Conservation (phyloP, 768 basidiomycete genomes). For the Suillus spraguei region DNA sequence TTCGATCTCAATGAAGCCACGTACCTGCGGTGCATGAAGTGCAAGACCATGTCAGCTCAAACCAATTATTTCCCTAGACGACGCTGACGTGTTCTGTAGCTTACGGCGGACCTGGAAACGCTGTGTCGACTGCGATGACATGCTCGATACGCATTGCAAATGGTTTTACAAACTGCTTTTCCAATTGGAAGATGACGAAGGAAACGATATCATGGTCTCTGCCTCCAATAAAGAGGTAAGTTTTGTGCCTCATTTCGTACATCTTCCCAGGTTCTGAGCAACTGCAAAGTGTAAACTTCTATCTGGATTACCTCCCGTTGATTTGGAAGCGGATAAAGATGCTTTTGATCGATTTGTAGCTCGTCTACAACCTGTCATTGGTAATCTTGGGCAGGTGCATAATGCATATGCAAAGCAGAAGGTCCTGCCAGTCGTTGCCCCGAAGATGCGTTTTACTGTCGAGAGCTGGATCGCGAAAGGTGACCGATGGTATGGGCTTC, state of each 20-base stretch:
- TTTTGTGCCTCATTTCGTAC: not conserved
- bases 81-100: slow-evolving; percentile 33
- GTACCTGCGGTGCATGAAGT: slow-evolving; percentile 52
- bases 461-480: slow-evolving; percentile 31
- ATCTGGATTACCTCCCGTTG: slow-evolving; percentile 29
- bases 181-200: slow-evolving; percentile 52
- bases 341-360: slow-evolving; percentile 40
- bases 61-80: not conserved
- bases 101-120: slow-evolving; percentile 42
- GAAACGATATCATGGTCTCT: slow-evolving; percentile 44
- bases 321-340: slow-evolving; percentile 43
- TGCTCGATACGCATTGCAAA: slow-evolving; percentile 50
- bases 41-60: slow-evolving; percentile 48
- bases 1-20: slow-evolving; percentile 49
- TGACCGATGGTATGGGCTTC: slow-evolving; percentile 26
- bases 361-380: slow-evolving; percentile 48
- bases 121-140: slow-evolving; percentile 57
- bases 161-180: slow-evolving; percentile 53
- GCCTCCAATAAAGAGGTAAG: slow-evolving; percentile 51
- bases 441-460: slow-evolving; percentile 28
- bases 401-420: slow-evolving; percentile 28
- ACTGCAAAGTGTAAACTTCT: slow-evolving; percentile 1
- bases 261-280: not conserved
- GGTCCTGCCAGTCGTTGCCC: slow-evolving; percentile 24
- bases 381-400: slow-evolving; percentile 47